Evolutionary conservation across 2,329 filamentous ascomycete genomes (phyloP).

Genomic region (Bipolaris sorokiniana): DNA sequence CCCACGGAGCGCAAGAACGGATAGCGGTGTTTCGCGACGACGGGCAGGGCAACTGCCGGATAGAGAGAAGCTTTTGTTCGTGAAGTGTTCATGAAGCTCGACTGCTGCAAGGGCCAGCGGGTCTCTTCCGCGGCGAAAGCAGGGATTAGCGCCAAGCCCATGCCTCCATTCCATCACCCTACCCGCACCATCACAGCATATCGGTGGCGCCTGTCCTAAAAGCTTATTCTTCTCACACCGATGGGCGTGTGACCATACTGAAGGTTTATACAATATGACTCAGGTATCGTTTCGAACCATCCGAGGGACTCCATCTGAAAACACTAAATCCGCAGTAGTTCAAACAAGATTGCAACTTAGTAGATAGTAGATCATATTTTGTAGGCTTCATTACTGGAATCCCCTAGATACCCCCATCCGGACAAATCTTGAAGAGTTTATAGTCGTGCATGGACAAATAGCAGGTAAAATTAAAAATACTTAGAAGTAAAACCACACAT

Average conservation of each 20-base stretch:
- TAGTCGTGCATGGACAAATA: neutral
- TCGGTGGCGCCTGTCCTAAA: neutral
- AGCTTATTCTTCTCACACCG: slow-evolving; percentile 1
- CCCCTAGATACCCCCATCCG: slow-evolving; percentile 16
- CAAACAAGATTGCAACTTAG: neutral
- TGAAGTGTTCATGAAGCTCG: slow-evolving; percentile 13
- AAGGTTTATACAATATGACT: neutral
- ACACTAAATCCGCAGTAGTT: neutral
- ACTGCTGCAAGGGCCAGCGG: slow-evolving; percentile 15
- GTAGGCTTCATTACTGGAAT: slow-evolving; percentile 3
- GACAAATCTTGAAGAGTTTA: slow-evolving; percentile 22
- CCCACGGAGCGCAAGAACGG: neutral
- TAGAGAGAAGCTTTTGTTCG: slow-evolving; percentile 7
- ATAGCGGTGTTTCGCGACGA: neutral
- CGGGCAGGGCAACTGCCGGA: neutral
- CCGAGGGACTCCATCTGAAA: neutral
- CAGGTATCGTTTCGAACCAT: slow-evolving; percentile 3
- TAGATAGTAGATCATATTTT: neutral
- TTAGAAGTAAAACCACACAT: slow-evolving; percentile 14
- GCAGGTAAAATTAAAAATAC: slow-evolving; percentile 37
- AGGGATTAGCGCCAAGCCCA: slow-evolving; percentile 19
- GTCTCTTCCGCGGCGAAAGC: slow-evolving; percentile 27
- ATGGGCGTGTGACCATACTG: neutral
- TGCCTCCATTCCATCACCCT: neutral
- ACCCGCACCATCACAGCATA: neutral